phyloP scores from a whole-genome alignment of 345 rosid genomes.

The Camelina laxa region DNA sequence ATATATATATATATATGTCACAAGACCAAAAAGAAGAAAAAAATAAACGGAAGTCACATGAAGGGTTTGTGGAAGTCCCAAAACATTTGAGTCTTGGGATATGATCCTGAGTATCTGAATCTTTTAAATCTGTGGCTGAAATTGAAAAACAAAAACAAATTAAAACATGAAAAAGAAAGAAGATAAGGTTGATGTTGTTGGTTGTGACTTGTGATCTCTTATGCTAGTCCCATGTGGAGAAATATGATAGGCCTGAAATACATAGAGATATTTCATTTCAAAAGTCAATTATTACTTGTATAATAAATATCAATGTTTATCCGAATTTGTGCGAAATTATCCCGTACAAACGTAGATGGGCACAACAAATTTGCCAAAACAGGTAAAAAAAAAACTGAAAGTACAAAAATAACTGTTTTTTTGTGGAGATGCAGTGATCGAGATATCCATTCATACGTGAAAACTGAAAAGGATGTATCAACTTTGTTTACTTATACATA shows the following conservation, averaged over 20 bases:
- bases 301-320: not conserved
- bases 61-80: not conserved
- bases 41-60: not conserved
- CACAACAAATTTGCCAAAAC: not conserved
- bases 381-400: not conserved
- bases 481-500: not conserved
- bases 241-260: not conserved
- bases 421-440: not conserved
- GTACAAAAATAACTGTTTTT: not conserved
- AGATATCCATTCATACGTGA: not conserved
- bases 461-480: not conserved
- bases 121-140: conserved; percentile 12
- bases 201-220: conserved; percentile 1
- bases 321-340: not conserved
- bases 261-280: not conserved
- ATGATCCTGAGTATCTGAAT: conserved; percentile 7
- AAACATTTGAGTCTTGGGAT: conserved; percentile 1
- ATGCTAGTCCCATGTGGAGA: conserved; percentile 9
- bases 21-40: too few relatives aligned
- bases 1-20: not conserved
- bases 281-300: not conserved
- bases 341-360: not conserved
- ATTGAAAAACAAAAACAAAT: conserved; percentile 10
- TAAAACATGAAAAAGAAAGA: not conserved
- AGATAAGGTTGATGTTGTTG: conserved; percentile 32